phyloP scores from a whole-genome alignment of 1,284 basidiomycete species.

The Irpex lacteus region DNA sequence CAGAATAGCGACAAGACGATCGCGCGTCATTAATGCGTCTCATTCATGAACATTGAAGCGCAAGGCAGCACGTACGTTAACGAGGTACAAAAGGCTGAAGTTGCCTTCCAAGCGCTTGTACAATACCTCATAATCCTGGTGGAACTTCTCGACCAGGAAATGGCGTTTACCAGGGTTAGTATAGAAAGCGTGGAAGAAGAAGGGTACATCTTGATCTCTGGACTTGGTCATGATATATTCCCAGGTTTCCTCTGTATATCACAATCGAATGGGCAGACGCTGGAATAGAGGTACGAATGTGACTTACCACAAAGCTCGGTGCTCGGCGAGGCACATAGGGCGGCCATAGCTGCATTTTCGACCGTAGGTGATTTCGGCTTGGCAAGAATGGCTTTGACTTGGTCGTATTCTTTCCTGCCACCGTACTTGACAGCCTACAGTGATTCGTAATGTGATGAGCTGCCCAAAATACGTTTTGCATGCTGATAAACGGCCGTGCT shows the following conservation, averaged over 20 bases:
- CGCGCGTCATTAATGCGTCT: no score
- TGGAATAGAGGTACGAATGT: no score
- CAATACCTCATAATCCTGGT: constrained; percentile 50
- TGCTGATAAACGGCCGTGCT: constrained; percentile 12
- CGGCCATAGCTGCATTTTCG: constrained; percentile 62
- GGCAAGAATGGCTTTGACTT: constrained; percentile 65
- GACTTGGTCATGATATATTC: constrained; percentile 49
- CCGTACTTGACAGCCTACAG: constrained; percentile 42
- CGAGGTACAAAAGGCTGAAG: constrained; percentile 50
- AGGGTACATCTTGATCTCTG: constrained; percentile 63
- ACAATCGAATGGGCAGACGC: neutral
- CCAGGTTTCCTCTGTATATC: constrained; percentile 49
- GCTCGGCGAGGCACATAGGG: constrained; percentile 9
- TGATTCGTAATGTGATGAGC: neutral
- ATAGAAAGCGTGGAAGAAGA: constrained; percentile 46
- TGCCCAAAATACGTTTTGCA: no score
- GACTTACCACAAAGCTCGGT: constrained; percentile 6
- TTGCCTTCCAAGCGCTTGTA: constrained; percentile 53
- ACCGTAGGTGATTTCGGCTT: constrained; percentile 73
- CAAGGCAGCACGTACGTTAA: constrained; percentile 37
- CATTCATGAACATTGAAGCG: neutral
- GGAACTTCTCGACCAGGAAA: constrained; percentile 42
- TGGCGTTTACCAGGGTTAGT: constrained; percentile 42
- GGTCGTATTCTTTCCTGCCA: constrained; percentile 75
- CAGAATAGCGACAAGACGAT: constrained; percentile 15